Evolutionary conservation across 23 red algal species (phyloP).

Genomic region (Gracilaria domingensis): DNA sequence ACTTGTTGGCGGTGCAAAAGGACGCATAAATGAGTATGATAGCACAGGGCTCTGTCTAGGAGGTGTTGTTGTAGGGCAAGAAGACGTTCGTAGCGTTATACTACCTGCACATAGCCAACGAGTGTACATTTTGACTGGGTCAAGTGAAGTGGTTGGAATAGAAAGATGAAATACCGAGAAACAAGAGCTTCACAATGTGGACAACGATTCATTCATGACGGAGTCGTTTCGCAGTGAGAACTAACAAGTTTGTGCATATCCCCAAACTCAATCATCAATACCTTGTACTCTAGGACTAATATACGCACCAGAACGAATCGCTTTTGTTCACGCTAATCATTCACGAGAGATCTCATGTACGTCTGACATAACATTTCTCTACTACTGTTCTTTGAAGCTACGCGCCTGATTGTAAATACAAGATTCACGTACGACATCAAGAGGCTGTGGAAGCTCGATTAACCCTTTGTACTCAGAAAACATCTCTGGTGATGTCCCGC

Average conservation of each 20-base stretch:
- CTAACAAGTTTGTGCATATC: not conserved
- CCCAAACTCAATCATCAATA: not conserved
- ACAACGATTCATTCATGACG: too few species aligned
- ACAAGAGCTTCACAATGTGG: not conserved
- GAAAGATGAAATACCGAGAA: not conserved
- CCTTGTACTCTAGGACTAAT: not conserved
- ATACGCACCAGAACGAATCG: not conserved
- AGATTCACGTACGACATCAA: not conserved
- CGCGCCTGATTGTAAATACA: not conserved
- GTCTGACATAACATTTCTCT: not conserved
- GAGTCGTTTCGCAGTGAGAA: not conserved
- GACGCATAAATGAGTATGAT: conserved; percentile 58
- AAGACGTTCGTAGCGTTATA: conserved; percentile 29
- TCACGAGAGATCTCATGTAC: not conserved
- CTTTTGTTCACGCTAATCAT: not conserved
- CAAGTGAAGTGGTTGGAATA: conserved; percentile 35
- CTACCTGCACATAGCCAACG: not conserved
- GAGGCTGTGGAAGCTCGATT: not conserved
- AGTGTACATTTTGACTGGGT: conserved; percentile 30
- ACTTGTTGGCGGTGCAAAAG: conserved; percentile 49
- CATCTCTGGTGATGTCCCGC: too few species aligned
- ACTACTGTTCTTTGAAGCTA: not conserved
- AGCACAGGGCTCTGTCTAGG: conserved; percentile 67
- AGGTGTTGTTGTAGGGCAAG: conserved; percentile 6
- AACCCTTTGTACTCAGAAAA: not conserved